A percentile compares a stretch with the other conserved stretches of the same genome.
Evolutionary conservation across 805 yeast genomes (phyloP).

Genomic region (Candida piceae): DNA sequence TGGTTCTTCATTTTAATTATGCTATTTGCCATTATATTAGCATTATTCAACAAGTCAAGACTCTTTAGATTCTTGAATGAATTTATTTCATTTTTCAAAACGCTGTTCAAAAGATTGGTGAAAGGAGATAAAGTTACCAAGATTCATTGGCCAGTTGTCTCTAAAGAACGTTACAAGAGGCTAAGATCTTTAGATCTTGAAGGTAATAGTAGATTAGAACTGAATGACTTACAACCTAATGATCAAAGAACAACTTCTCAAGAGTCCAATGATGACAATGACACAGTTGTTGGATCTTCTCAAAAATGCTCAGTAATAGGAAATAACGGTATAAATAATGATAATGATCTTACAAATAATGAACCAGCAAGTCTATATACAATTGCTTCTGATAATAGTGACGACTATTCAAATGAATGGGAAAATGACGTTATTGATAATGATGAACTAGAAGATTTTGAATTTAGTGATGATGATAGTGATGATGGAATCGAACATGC

Average conservation of each 20-base stretch:
- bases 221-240: conserved; percentile 7
- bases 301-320: no score
- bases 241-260: neutral
- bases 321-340: neutral
- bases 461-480: conserved; percentile 24
- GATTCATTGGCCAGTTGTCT: conserved; percentile 22
- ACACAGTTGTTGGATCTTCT: no score
- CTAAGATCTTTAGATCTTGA: conserved; percentile 21
- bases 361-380: no score
- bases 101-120: conserved; percentile 6
- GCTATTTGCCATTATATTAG: conserved; percentile 5
- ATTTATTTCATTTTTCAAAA: conserved; percentile 9
- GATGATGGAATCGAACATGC: conserved; percentile 30
- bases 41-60: conserved; percentile 18
- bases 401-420: conserved; percentile 4
- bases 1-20: conserved; percentile 4
- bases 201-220: conserved; percentile 9
- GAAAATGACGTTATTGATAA: conserved; percentile 13
- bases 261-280: neutral
- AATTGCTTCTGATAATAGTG: neutral
- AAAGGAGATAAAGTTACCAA: conserved; percentile 3
- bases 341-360: neutral
- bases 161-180: conserved; percentile 20
- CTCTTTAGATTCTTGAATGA: conserved; percentile 17
- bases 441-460: conserved; percentile 19